A percentile compares a stretch with the other conserved stretches of the same genome.
Conservation (phyloP, 2,329 filamentous ascomycete species). For the Sporothrix globosa region DNA sequence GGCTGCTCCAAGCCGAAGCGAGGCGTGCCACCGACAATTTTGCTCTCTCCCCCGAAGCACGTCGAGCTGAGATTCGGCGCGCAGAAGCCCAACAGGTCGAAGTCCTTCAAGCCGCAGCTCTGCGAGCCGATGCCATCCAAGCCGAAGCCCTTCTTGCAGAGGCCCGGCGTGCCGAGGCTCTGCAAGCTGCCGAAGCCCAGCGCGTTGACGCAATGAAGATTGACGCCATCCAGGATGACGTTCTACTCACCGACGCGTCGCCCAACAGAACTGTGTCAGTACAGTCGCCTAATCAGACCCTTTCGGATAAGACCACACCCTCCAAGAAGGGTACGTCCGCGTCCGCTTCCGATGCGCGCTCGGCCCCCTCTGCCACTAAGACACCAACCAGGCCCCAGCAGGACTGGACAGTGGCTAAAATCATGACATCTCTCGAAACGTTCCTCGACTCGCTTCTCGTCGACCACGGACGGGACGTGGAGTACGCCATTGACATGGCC, state of each 20-base stretch:
- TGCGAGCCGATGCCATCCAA: background rate
- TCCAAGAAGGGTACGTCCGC: background rate
- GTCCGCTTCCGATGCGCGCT: background rate
- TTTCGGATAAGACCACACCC: background rate
- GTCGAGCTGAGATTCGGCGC: background rate
- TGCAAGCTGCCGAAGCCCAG: constrained; percentile 3
- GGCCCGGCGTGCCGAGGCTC: constrained; percentile 8
- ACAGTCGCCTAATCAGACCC: background rate
- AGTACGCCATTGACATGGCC: constrained; percentile 50
- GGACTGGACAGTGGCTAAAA: constrained; percentile 51
- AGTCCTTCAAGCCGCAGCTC: background rate
- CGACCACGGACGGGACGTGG: constrained; percentile 51
- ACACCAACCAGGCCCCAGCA: constrained; percentile 36
- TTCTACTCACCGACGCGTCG: background rate
- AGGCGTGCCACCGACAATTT: background rate
- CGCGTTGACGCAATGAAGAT: constrained; percentile 12
- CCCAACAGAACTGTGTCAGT: background rate
- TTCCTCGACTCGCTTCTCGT: constrained; percentile 51
- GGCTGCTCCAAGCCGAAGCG: background rate
- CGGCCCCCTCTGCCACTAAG: background rate
- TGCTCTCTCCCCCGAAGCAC: background rate
- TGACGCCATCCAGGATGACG: background rate
- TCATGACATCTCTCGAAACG: constrained; percentile 48
- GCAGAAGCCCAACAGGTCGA: constrained; percentile 1
- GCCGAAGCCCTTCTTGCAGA: constrained; percentile 6